These are phyloP conservation scores for Populus trichocarpa DNA, from an alignment of 441 rosid species.

Conservation along the genomic window DNA sequence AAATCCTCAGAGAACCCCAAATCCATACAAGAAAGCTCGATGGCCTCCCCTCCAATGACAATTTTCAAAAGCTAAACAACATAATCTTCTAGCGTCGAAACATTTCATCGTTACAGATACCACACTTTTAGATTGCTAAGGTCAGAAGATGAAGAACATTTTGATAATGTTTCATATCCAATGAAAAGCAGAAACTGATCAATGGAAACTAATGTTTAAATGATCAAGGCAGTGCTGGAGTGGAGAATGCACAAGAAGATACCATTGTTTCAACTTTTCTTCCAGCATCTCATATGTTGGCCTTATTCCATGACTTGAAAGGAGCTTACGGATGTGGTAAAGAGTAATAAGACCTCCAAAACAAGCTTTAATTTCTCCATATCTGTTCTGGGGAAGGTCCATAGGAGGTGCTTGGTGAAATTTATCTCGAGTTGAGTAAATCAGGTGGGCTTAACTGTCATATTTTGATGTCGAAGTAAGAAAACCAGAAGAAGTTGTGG, in stretches of 20 bases:
- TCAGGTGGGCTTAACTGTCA: conserved; percentile 87
- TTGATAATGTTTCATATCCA: background rate
- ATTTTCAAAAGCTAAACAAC: background rate
- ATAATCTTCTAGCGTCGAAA: background rate
- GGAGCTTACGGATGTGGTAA: conserved; percentile 84
- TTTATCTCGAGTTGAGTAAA: conserved; percentile 81
- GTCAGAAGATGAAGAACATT: background rate
- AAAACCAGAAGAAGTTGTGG: background rate
- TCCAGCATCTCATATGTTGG: conserved; percentile 96
- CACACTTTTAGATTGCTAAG: background rate
- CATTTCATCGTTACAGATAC: background rate
- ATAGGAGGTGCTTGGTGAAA: conserved; percentile 86
- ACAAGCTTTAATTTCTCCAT: conserved; percentile 72
- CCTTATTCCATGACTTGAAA: conserved; percentile 93
- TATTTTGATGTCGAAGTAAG: conserved; percentile 20
- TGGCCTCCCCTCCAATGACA: background rate
- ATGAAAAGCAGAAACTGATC: background rate
- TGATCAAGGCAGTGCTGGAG: conserved; percentile 3
- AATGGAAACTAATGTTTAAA: conserved; percentile 2
- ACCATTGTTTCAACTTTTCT: conserved; percentile 89
- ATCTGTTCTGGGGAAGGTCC: conserved; percentile 59
- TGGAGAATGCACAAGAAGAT: conserved; percentile 21
- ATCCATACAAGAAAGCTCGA: background rate
- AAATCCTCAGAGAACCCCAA: background rate
- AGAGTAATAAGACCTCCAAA: conserved; percentile 83